Conservation (phyloP, 306 rosid species). For the Erythrophleum fordii region DNA sequence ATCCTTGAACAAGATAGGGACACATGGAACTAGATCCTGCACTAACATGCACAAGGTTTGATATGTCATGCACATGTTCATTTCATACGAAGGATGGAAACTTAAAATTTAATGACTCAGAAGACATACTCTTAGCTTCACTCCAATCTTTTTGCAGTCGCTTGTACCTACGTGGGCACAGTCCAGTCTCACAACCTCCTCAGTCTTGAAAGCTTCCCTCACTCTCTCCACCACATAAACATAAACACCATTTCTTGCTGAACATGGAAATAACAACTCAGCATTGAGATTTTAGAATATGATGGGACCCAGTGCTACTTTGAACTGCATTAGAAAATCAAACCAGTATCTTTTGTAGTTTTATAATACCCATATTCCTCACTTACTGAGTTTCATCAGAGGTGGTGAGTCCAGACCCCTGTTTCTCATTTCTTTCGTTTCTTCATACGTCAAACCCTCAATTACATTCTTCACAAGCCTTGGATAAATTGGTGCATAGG, state of each 20-base stretch:
- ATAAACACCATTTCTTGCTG: slow-evolving; percentile 95
- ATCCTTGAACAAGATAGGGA: slow-evolving; percentile 86
- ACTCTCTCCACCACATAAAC: slow-evolving; percentile 78
- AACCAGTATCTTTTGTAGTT: neutral
- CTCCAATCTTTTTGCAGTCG: slow-evolving; percentile 89
- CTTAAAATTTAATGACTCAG: neutral
- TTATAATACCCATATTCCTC: neutral
- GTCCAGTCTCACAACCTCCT: slow-evolving; percentile 86
- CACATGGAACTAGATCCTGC: slow-evolving; percentile 87
- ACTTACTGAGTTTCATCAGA: slow-evolving; percentile 86
- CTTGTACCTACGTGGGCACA: slow-evolving; percentile 77
- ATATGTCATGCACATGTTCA: slow-evolving; percentile 10
- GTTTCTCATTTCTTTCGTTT: slow-evolving; percentile 79
- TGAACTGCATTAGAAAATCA: slow-evolving; percentile 12
- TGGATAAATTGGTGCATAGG: slow-evolving; percentile 88
- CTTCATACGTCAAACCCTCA: slow-evolving; percentile 69
- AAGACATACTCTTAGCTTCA: slow-evolving; percentile 71
- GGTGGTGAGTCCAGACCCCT: slow-evolving; percentile 68
- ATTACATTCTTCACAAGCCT: slow-evolving; percentile 83
- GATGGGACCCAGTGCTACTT: slow-evolving; percentile 6
- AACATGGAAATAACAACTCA: slow-evolving; percentile 28
- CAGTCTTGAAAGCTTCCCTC: slow-evolving; percentile 72
- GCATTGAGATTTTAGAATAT: neutral
- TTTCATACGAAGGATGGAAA: slow-evolving; percentile 10
- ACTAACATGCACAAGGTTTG: slow-evolving; percentile 8